Evolutionary conservation across 164 flowering plant genomes (phyloP), one percentile per base, ranked within the genome.

Genomic region (Vitis labrusca): DNA sequence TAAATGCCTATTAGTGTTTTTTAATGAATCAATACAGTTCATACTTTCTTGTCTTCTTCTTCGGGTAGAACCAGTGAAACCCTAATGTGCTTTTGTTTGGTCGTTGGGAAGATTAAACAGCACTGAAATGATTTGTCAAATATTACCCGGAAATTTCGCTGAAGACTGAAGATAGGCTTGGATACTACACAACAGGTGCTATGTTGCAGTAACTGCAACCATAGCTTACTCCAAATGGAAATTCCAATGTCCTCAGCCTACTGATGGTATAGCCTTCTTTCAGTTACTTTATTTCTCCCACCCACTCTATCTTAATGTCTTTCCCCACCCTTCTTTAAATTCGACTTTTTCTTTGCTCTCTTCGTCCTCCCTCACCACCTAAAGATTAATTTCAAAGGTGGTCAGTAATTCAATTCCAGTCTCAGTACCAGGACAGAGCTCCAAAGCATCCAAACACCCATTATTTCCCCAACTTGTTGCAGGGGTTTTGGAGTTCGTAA

Each of bases 121-220:
- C 37, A 9, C 48, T 29, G 54, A 55, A 67, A 67, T 14, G 63
- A 59, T 58, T 27, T 66, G 50, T 66, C 69, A 51, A 53, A 29
- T 19, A 17, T 12, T n/a, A 60, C 64, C 63, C 71, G 50, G 47
- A 58, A 68, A 68, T 59, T 19, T 50, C 56, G 64, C 71, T 9
- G 55, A 68, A 14, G 47, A 49, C 48, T 27, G 11, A 13, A 50
- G 9, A 49, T 8, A 49, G 13, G 53, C 13, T 10, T 50, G 53
- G 53, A 50, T 50, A 50, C 53, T 50, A 50, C 53, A 37, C 14
- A 50, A 10, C 14, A 50, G 11, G 14, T 50, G 53, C 53, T 50
- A 10, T 50, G 53, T 50, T 50, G 53, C 53, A 50, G 44, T 37
- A 37, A 37, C 14, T 50, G 53, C 53, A 13, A 2, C 53, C 53